phyloP scores from a whole-genome alignment of 73 alveolate genomes.

The Paramecium pentaurelia region DNA sequence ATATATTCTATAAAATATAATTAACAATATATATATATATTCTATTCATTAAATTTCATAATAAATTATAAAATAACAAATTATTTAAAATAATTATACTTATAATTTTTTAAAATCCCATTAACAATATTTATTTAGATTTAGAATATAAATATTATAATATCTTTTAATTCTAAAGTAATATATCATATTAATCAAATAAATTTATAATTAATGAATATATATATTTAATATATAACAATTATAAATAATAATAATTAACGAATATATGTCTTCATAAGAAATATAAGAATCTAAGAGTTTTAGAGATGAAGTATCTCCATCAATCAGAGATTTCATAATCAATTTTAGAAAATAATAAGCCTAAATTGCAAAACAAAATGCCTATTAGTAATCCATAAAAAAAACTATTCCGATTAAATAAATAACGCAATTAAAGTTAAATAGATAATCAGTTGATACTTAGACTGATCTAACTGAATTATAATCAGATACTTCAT shows the following conservation, averaged over 20 bases:
- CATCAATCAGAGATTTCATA: conserved; percentile 11
- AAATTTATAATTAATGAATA: not conserved
- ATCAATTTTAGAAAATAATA: not conserved
- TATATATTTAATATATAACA: not conserved
- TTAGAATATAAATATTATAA: too few species aligned
- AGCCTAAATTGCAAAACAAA: not conserved
- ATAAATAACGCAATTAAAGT: not conserved
- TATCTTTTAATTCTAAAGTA: too few species aligned
- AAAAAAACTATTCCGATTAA: conserved; percentile 10
- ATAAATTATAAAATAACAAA: not conserved
- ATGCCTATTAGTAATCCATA: not conserved
- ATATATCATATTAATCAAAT: not conserved
- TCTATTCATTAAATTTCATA: not conserved
- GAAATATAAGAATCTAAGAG: not conserved
- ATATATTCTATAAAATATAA: not conserved
- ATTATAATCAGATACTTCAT: not conserved
- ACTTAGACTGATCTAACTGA: not conserved
- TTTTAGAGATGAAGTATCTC: conserved; percentile 11
- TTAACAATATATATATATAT: not conserved
- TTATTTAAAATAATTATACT: too few species aligned
- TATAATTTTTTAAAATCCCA: not conserved
- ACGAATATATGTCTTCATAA: not conserved
- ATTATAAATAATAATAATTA: not conserved
- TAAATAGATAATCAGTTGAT: not conserved
- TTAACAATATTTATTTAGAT: not conserved